These are phyloP conservation scores for Suillus variegatus DNA, from an alignment of 768 basidiomycete genomes.

Conservation along the genomic window DNA sequence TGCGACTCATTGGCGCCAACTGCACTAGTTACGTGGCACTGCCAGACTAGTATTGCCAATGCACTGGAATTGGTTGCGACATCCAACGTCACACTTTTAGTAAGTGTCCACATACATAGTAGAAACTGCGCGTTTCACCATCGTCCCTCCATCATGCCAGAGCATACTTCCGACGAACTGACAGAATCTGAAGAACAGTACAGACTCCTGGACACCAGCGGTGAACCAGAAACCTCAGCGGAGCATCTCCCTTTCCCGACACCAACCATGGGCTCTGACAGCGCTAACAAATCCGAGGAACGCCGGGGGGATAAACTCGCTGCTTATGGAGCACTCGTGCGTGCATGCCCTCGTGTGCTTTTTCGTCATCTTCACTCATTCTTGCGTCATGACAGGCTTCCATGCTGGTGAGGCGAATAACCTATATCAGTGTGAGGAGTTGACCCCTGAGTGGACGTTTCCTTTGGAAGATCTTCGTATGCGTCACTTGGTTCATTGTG, in stretches of 20 bases:
- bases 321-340: constrained; percentile 36
- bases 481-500: constrained; percentile 47
- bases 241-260: not conserved
- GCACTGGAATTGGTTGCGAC: no score
- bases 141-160: not conserved
- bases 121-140: not conserved
- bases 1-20: not conserved
- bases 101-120: not conserved
- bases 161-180: not conserved
- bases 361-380: not conserved
- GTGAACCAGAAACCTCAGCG: not conserved
- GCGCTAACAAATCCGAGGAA: constrained; percentile 34
- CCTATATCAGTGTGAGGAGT: constrained; percentile 6
- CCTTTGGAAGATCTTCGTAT: constrained; percentile 37
- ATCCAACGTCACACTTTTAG: no score
- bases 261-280: constrained; percentile 26
- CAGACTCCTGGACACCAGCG: constrained; percentile 11
- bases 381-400: constrained; percentile 14
- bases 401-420: constrained; percentile 17
- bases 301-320: constrained; percentile 41
- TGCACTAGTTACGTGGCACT: not conserved
- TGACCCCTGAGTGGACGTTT: not conserved
- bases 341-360: constrained; percentile 17
- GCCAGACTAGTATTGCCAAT: not conserved
- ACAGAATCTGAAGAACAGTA: constrained; percentile 18